Conservation (phyloP, 257 asterid species). For the Petunia secreta region DNA sequence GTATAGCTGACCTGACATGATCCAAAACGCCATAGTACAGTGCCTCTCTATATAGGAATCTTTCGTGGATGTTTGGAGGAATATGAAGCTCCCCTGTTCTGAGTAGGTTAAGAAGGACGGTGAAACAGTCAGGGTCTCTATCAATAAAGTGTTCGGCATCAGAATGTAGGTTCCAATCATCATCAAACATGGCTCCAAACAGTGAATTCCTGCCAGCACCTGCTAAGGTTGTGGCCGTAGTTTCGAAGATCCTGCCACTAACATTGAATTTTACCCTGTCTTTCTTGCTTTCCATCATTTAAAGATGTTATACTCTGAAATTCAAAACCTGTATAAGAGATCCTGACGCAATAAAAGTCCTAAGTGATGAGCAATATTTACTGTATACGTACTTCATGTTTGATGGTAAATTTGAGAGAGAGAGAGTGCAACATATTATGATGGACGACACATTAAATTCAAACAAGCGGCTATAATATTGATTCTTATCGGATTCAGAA, state of each 20-base stretch:
- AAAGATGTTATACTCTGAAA: background rate
- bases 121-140: conserved; percentile 79
- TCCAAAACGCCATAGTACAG: conserved; percentile 68
- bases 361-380: too few relatives aligned
- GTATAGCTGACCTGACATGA: conserved; percentile 71
- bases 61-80: conserved; percentile 64
- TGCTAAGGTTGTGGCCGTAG: conserved; percentile 75
- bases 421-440: too few relatives aligned
- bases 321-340: too few relatives aligned
- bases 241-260: conserved; percentile 76
- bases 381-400: too few relatives aligned
- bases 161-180: conserved; percentile 66
- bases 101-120: conserved; percentile 74
- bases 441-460: too few relatives aligned
- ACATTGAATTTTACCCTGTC: conserved; percentile 74
- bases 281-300: conserved; percentile 67
- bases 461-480: too few relatives aligned
- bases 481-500: too few relatives aligned
- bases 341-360: too few relatives aligned
- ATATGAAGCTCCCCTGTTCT: conserved; percentile 78
- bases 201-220: conserved; percentile 79
- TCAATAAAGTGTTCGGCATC: conserved; percentile 70
- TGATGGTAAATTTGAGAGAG: too few relatives aligned
- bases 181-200: conserved; percentile 83
- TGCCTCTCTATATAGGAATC: conserved; percentile 70